Evolutionary conservation across 75 land plant species (phyloP).

Genomic region (Pinus taeda): DNA sequence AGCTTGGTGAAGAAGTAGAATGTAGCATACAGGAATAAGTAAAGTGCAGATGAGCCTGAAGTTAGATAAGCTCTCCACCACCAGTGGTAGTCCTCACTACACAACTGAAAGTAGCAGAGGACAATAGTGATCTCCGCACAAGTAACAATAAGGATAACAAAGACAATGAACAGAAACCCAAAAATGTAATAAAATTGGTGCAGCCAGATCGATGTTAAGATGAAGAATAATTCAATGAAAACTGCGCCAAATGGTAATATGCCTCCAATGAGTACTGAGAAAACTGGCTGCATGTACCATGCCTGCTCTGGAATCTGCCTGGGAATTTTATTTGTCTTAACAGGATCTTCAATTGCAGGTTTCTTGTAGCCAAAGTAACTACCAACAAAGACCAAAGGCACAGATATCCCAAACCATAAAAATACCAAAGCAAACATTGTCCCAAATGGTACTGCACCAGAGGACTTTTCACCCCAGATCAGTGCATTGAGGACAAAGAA

Average conservation of each 20-base stretch:
- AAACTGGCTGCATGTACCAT: constrained; percentile 59
- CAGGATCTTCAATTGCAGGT: constrained; percentile 57
- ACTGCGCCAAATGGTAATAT: constrained; percentile 58
- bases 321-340: constrained; percentile 49
- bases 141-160: constrained; percentile 54
- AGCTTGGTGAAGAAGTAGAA: constrained; percentile 67
- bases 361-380: constrained; percentile 54
- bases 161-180: constrained; percentile 64
- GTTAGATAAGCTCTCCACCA: constrained; percentile 69
- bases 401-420: constrained; percentile 65
- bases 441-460: constrained; percentile 45
- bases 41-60: constrained; percentile 54
- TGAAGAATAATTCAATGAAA: constrained; percentile 59
- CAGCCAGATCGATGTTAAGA: constrained; percentile 63
- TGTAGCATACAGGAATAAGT: constrained; percentile 46
- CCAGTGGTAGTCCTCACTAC: constrained; percentile 56
- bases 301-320: constrained; percentile 59
- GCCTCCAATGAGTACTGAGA: constrained; percentile 52
- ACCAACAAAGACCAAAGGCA: constrained; percentile 58
- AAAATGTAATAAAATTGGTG: constrained; percentile 66
- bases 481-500: constrained; percentile 50
- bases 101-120: constrained; percentile 62
- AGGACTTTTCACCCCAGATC: constrained; percentile 64
- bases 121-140: constrained; percentile 68
- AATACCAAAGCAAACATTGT: constrained; percentile 56